phyloP scores from a whole-genome alignment of 352 stramenopile species.

The Phytopythium mirpurense region DNA sequence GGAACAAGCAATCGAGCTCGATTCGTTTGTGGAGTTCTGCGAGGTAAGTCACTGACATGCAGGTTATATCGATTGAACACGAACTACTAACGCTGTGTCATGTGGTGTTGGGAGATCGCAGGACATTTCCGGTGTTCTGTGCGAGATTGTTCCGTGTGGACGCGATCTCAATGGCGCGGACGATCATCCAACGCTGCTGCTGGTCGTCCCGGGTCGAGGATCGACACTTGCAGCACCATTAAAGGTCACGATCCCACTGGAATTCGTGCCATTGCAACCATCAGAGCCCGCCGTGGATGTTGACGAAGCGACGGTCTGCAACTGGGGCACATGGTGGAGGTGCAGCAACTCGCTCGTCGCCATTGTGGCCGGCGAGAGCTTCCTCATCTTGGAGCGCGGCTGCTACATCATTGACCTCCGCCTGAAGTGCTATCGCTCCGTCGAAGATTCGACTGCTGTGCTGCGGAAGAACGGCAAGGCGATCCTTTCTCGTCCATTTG shows the following conservation, averaged over 20 bases:
- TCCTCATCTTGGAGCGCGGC: not conserved
- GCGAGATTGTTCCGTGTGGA: too few relatives aligned
- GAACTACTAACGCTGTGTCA: too few relatives aligned
- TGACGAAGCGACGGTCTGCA: not conserved
- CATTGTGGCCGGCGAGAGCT: not conserved
- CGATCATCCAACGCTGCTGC: too few relatives aligned
- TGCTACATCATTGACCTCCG: not conserved
- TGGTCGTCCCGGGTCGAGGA: too few relatives aligned
- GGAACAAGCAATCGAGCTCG: not conserved
- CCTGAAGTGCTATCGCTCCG: not conserved
- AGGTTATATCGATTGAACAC: too few relatives aligned
- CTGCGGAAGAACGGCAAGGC: not conserved
- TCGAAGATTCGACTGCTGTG: not conserved
- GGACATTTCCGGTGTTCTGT: too few relatives aligned
- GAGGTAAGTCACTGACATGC: not conserved
- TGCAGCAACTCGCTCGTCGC: not conserved
- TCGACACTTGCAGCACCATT: too few relatives aligned
- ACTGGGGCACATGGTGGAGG: not conserved
- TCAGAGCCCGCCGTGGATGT: not conserved
- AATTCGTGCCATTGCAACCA: not conserved
- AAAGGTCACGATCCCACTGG: too few relatives aligned
- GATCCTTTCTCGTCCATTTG: not conserved
- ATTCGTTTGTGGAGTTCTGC: not conserved
- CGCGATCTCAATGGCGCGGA: too few relatives aligned
- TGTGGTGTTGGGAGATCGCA: too few relatives aligned